Base-by-base conservation (phyloP, 495 filamentous ascomycete genomes). In the Trichoderma reesei region DNA sequence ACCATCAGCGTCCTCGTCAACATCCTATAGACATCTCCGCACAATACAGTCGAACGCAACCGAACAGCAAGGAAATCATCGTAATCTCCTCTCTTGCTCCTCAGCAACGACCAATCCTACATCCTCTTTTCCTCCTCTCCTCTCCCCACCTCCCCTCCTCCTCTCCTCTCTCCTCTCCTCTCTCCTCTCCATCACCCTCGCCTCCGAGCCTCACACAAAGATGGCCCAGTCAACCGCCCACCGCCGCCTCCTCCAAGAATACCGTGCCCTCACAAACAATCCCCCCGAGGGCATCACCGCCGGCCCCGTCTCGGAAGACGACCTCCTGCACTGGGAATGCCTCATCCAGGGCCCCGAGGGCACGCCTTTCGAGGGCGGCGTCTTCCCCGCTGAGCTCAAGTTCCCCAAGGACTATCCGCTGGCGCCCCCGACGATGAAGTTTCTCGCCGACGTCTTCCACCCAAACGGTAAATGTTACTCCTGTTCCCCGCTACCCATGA, bases 331-430 rank as follows among this genome's bases (percentile, higher is more conserved):
- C 73, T 99, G 94, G 94, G 94, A 99, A 79, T 92, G 91, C 3
- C 78, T 98, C 64, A 97, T 99, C 69, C 88, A 96, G 76, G 94
- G 94, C 0, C 94, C 95, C 8, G 91, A 93, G 64, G 94, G 87
- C 63, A 99, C 95, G 2, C 94, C 94, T 3, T 99, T 96, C 71
- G 95, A 97, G 74, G 84, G 92, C 65, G 94, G 94, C 46, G 79
- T 98, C 26, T 99, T 98, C 74, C 90, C 92, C 39, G 93, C 94
- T 8, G 90, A 95, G 75, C 82, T 99, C 48, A 90, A 88, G 71
- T 99, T 99, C 72, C 95, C 94, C 5, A 91, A 89, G 69, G 94
- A 98, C 73, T 99, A 99, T 72, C 94, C 94, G 48, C 83, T 97
- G 18, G 88, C 86, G 66, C 94, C 94, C 65, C 94, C 94, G 26